Base-by-base conservation (phyloP, 2,329 filamentous ascomycete species). In the Cordyceps militaris region DNA sequence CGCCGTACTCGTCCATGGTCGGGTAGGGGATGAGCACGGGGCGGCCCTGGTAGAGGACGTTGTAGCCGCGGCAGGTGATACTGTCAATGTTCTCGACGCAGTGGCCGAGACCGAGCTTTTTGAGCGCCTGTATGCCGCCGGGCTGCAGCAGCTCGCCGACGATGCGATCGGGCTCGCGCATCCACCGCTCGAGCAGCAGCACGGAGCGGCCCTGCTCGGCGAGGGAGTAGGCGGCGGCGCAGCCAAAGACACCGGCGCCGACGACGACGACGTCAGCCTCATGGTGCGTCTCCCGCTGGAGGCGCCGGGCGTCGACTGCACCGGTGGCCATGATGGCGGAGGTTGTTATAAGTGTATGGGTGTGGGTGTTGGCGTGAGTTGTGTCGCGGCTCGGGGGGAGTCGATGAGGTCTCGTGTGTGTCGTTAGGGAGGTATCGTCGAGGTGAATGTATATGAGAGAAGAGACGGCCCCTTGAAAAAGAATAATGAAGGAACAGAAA, bases 111-210 rank as follows among this genome's bases (percentile, higher is more conserved):
- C 94, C 94, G 51, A 99, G 77, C 69, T 89, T 84, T 67, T 86
- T 81, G 66, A 99, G 78, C 8, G 94, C 89, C 54, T 83, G 78
- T 34, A 96, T 86, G 51, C 94, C 94, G 52, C 94, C 94, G 0
- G 94, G 94, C 73, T 99, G 94, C 65, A 99, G 77, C 63, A 99
- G 76, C 76, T 99, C 94, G 65, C 94, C 94, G 49, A 99, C 91
- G 64, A 99, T 99, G 62, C 94, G 86, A 75, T 97, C 88, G 21
- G 94, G 94, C 76, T 97, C 88, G 73, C 91, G 91, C 74, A 97
- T 78, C 74, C 85, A 95, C 66, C 84, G 83, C 76, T 99, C 94
- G 52, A 99, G 83, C 53, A 99, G 77, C 26, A 97, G 81, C 26
- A 99, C 92, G 70, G 89, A 95, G 62, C 94, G 85, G 56, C 91